Evolutionary conservation across 2,329 filamentous ascomycete species (phyloP), one percentile per base, ranked within the genome.

Genomic region (Didymellaceae sp.): DNA sequence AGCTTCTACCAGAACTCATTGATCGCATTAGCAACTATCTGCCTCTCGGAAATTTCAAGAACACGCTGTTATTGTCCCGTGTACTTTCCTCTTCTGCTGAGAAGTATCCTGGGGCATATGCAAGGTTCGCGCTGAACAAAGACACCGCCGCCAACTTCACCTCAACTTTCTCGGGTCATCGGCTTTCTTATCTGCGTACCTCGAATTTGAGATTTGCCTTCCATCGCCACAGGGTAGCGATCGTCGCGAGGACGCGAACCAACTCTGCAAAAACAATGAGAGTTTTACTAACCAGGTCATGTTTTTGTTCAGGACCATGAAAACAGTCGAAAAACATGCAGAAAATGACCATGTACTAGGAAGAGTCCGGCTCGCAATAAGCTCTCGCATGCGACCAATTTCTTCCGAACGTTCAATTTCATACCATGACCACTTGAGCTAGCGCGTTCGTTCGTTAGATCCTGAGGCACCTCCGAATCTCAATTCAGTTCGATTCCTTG

Each of bases 211-310:
- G 10, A 28, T 28, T 11, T 4, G 4, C 10, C 25, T 28, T 28
- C 25, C 25, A 7, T 13, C 25, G 10, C 25, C 20, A 10, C 30
- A 38, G 6, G 42, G 37, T 13, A 30, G 43, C 25, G 3, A 34
- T 14, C 35, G 45, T 24, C 54, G 52, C 14, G 54, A 59, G 21
- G 37, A 26, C 8, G 20, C 37, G 2, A 38, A 56, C 5, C 45
- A 58, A 31, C 34, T 54, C 6, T 17, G 18, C 16, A 22, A 45
- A 14, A 44, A 45, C 8, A 52, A 62, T 25, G 20, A 55, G n/a
- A 10, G 2, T 8, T 58, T 58, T 31, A 58, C 54, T 7, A 14
- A 42, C 11, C 44, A 58, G 24, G 44, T 59, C 6, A 38, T 33
- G 0, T 40, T 41, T 16, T 22, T 59, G 2, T 59, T 58, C 32